A percentile compares a stretch with the other conserved stretches of the same genome.
Conservation (phyloP, 805 yeast species). For the Maudiozyma saulgeensis region DNA sequence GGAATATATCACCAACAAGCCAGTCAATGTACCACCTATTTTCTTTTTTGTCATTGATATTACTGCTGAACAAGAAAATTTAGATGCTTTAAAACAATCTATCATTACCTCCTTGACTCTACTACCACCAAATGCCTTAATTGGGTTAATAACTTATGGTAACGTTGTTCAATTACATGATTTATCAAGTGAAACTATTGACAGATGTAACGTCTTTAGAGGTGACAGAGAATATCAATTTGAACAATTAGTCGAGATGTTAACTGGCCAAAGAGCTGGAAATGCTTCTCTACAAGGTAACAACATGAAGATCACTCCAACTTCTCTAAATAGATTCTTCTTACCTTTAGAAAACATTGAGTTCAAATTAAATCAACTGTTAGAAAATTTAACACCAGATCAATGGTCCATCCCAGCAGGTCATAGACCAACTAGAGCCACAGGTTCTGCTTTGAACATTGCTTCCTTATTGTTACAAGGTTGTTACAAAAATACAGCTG, state of each 20-base stretch:
- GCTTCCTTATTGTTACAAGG: conserved; percentile 77
- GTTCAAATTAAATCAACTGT: conserved; percentile 66
- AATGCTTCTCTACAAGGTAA: conserved; percentile 20
- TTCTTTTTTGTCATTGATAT: conserved; percentile 80
- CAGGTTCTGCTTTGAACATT: conserved; percentile 85
- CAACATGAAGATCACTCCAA: conserved; percentile 32
- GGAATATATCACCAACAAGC: conserved; percentile 76
- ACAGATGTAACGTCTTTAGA: conserved; percentile 73
- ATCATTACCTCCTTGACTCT: conserved; percentile 64
- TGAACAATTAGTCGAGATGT: conserved; percentile 49
- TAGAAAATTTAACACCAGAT: conserved; percentile 69
- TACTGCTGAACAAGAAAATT: conserved; percentile 82
- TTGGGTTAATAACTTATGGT: conserved; percentile 78
- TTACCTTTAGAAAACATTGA: conserved; percentile 71
- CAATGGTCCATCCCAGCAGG: conserved; percentile 86
- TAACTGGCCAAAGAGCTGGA: conserved; percentile 45
- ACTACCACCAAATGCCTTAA: conserved; percentile 81
- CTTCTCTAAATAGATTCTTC: conserved; percentile 52
- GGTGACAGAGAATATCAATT: conserved; percentile 75
- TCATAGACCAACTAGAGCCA: conserved; percentile 79
- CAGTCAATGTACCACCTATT: conserved; percentile 76
- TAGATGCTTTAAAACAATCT: conserved; percentile 74
- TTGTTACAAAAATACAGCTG: conserved; percentile 75
- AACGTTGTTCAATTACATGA: conserved; percentile 89
- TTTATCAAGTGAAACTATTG: conserved; percentile 55